phyloP scores from a whole-genome alignment of 495 filamentous ascomycete genomes.

The Tetracladium setigerum region DNA sequence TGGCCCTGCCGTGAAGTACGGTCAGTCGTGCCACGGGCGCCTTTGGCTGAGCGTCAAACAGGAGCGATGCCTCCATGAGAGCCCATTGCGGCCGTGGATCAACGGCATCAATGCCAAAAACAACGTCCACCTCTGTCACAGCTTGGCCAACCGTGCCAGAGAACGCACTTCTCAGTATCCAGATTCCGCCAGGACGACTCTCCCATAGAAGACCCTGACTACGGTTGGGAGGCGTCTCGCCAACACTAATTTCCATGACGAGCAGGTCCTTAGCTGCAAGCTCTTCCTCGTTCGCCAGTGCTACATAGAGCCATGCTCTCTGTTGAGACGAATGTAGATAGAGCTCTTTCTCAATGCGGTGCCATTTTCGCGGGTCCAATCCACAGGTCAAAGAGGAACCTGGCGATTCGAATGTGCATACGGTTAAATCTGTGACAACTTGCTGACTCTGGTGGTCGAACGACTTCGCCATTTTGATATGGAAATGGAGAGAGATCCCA shows the following conservation, averaged over 20 bases:
- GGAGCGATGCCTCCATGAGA: constrained; percentile 29
- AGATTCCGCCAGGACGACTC: constrained; percentile 28
- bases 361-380: constrained; percentile 15
- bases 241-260: constrained; percentile 25
- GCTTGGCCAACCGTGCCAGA: constrained; percentile 22
- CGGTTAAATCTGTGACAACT: constrained; percentile 24
- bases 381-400: constrained; percentile 15
- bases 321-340: constrained; percentile 25
- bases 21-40: constrained; percentile 30
- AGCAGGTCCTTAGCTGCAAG: constrained; percentile 24
- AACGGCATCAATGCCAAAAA: constrained; percentile 27
- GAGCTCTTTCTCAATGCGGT: constrained; percentile 25
- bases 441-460: constrained; percentile 15
- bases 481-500: constrained; percentile 9
- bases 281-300: constrained; percentile 23
- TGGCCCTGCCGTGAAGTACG: constrained; percentile 25
- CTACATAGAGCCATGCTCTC: constrained; percentile 25
- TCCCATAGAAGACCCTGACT: constrained; percentile 25
- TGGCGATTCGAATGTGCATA: constrained; percentile 17
- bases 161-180: constrained; percentile 27
- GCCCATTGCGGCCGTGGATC: constrained; percentile 17
- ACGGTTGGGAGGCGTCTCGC: constrained; percentile 19
- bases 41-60: constrained; percentile 23
- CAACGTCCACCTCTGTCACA: constrained; percentile 28
- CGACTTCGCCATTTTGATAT: constrained; percentile 17